Evolutionary conservation across 345 rosid genomes (phyloP).

Genomic region (Eucalyptus dawsonii): DNA sequence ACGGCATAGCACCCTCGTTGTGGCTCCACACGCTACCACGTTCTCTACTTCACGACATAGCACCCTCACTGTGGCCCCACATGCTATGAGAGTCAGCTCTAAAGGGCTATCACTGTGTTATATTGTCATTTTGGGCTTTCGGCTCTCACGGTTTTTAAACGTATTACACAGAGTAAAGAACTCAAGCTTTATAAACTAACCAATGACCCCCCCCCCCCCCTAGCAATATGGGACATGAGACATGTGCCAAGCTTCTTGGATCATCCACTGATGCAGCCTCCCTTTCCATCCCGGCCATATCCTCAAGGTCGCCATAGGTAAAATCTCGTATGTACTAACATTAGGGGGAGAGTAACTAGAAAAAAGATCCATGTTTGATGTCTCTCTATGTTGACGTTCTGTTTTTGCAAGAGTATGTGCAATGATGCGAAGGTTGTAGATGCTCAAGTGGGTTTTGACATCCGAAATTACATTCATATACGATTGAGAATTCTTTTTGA

Average conservation of each 20-base stretch:
- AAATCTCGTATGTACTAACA: background rate
- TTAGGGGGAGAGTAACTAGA: background rate
- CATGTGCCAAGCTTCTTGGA: too few species aligned
- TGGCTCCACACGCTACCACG: too few species aligned
- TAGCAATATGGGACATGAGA: too few species aligned
- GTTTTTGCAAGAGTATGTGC: background rate
- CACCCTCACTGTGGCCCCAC: rapidly evolving
- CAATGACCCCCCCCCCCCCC: rapidly evolving
- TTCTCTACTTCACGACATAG: too few species aligned
- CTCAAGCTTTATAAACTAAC: too few species aligned
- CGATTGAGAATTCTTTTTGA: background rate
- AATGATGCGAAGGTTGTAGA: background rate
- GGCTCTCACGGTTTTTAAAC: too few species aligned
- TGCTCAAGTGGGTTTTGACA: background rate
- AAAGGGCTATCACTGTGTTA: too few species aligned
- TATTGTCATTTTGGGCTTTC: too few species aligned
- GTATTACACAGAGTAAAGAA: rapidly evolving
- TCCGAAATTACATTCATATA: background rate
- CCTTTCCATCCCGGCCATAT: too few species aligned
- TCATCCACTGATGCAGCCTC: too few species aligned
- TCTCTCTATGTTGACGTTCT: background rate
- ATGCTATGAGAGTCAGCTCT: rapidly evolving
- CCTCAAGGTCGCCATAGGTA: too few species aligned
- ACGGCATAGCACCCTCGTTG: rapidly evolving
- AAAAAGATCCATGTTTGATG: background rate